Conservation (phyloP, 257 asterid genomes). For the Solanum piurae region DNA sequence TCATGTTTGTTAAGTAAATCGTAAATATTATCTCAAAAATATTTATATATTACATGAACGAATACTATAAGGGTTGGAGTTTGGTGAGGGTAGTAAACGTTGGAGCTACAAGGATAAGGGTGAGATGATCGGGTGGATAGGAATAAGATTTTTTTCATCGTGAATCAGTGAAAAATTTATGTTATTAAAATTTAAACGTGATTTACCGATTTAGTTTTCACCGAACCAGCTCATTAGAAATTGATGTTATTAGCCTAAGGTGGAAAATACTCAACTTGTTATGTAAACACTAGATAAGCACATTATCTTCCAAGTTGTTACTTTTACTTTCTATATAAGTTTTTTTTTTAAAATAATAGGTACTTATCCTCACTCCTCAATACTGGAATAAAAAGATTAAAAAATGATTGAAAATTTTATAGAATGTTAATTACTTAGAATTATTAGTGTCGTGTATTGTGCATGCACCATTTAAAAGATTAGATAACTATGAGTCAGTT, state of each 20-base stretch:
- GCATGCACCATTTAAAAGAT: neutral
- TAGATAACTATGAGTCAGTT: neutral
- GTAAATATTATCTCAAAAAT: neutral
- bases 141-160: too few species aligned
- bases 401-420: neutral
- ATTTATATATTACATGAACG: neutral
- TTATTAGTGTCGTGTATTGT: neutral
- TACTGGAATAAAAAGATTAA: neutral
- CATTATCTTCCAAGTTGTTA: neutral
- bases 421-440: neutral
- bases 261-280: neutral
- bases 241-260: neutral
- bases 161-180: too few species aligned
- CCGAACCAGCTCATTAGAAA: neutral
- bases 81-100: too few species aligned
- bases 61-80: too few species aligned
- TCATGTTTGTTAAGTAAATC: neutral
- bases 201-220: too few species aligned
- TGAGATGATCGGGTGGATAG: too few species aligned
- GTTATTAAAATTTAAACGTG: too few species aligned
- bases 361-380: neutral
- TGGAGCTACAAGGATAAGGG: too few species aligned
- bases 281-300: neutral
- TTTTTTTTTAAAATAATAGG: too few species aligned
- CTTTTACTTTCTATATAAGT: neutral